Evolutionary conservation across 768 basidiomycete species (phyloP).

Genomic region (Kwoniella newhampshirensis): DNA sequence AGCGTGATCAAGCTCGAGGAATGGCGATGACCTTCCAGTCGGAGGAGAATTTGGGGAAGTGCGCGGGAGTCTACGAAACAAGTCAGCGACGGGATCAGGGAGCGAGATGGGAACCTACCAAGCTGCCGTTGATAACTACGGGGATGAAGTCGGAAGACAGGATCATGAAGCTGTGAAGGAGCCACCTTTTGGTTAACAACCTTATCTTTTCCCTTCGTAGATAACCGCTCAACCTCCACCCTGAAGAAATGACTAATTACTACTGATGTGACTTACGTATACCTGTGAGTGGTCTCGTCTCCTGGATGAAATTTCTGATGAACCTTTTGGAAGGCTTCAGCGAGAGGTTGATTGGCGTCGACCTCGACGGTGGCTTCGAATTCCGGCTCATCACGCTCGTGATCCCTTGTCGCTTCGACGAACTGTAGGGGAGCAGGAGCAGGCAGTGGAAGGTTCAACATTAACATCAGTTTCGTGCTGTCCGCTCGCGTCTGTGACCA

Average conservation of each 20-base stretch:
- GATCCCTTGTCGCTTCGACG: constrained; percentile 14
- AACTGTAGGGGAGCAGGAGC: background rate
- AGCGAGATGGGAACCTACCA: constrained; percentile 1
- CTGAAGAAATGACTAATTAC: background rate
- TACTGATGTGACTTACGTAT: constrained; percentile 10
- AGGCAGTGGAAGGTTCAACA: too few species aligned
- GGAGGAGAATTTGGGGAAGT: constrained; percentile 18
- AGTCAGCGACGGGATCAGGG: background rate
- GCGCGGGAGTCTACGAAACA: constrained; percentile 10
- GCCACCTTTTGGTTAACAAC: background rate
- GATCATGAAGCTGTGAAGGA: constrained; percentile 3
- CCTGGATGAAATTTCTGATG: constrained; percentile 15
- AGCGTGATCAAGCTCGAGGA: background rate
- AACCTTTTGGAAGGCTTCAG: constrained; percentile 9
- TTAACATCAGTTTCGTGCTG: too few species aligned
- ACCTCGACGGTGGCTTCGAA: constrained; percentile 17
- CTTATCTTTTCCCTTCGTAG: too few species aligned
- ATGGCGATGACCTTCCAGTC: constrained; percentile 22
- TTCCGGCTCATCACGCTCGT: constrained; percentile 8
- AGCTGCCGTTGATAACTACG: constrained; percentile 13
- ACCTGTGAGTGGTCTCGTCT: constrained; percentile 14
- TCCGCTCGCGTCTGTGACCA: too few species aligned
- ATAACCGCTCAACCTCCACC: background rate
- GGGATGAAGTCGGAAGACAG: constrained; percentile 8
- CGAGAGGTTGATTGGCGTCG: constrained; percentile 10